A percentile compares a stretch with the other conserved stretches of the same genome.
These are phyloP conservation scores for Tausonia pullulans DNA, from an alignment of 1,284 basidiomycete species.

Conservation along the genomic window DNA sequence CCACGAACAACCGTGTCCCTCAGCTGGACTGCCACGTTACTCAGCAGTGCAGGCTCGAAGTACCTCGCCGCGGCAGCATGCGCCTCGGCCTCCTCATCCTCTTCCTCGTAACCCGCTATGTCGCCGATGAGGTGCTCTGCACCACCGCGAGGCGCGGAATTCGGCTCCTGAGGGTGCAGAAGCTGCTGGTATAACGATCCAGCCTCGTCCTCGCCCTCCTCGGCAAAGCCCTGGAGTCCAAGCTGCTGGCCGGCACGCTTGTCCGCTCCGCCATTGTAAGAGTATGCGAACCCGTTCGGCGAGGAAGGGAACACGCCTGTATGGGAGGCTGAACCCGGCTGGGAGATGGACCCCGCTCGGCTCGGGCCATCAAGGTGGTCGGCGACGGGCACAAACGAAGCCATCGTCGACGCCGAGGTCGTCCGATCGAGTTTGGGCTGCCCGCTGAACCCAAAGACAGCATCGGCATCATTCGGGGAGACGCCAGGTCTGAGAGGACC, in stretches of 20 bases:
- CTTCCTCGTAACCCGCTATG: background rate
- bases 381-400: background rate
- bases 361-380: background rate
- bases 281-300: background rate
- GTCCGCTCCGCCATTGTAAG: background rate
- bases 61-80: slow-evolving; percentile 41
- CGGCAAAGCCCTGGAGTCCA: background rate
- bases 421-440: too few species aligned
- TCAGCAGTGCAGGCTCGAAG: slow-evolving; percentile 76
- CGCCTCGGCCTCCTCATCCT: background rate
- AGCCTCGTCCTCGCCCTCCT: background rate
- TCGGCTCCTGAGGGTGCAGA: too few species aligned
- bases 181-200: too few species aligned
- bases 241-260: background rate
- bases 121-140: background rate
- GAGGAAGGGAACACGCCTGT: background rate
- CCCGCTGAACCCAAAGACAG: too few species aligned
- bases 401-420: background rate
- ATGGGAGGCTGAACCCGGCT: background rate
- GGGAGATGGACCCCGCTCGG: background rate
- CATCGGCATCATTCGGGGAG: too few species aligned
- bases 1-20: slow-evolving; percentile 68
- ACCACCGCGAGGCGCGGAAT: too few species aligned
- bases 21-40: slow-evolving; percentile 76
- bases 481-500: too few species aligned